Evolutionary conservation across 768 basidiomycete genomes (phyloP).

Genomic region (Fomitopsis pulvina): DNA sequence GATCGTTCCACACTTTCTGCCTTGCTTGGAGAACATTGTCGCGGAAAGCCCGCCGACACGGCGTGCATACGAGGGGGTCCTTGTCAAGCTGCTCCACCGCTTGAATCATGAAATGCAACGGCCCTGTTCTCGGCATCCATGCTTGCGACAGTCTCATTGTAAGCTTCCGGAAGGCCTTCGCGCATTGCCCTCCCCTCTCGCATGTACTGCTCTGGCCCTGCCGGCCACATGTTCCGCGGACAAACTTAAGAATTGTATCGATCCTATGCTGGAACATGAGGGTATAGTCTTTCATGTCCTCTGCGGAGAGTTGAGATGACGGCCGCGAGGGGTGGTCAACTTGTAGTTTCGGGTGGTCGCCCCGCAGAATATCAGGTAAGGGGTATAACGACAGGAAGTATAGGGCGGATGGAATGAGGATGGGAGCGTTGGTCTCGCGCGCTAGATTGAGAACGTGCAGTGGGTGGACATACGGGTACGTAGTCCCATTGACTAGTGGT

Average conservation of each 20-base stretch:
- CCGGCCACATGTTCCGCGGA: slow-evolving; percentile 32
- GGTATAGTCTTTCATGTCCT: slow-evolving; percentile 44
- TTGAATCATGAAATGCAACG: slow-evolving; percentile 48
- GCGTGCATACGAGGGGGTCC: slow-evolving; percentile 35
- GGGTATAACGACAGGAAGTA: slow-evolving; percentile 57
- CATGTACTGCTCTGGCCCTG: slow-evolving; percentile 26
- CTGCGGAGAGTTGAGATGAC: slow-evolving; percentile 32
- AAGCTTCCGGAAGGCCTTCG: slow-evolving; percentile 36
- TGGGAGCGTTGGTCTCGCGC: slow-evolving; percentile 38
- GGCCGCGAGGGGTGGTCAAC: slow-evolving; percentile 44
- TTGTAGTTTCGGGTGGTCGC: slow-evolving; percentile 47
- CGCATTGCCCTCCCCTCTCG: slow-evolving; percentile 25
- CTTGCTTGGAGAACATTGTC: slow-evolving; percentile 33
- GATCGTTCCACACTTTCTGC: slow-evolving; percentile 37
- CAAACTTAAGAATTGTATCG: slow-evolving; percentile 40
- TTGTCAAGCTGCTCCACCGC: slow-evolving; percentile 26
- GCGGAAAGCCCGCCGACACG: slow-evolving; percentile 38
- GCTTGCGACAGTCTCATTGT: slow-evolving; percentile 37
- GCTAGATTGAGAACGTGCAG: slow-evolving; percentile 52
- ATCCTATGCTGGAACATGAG: slow-evolving; percentile 53
- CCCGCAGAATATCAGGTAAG: slow-evolving; percentile 39
- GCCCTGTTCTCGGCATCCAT: slow-evolving; percentile 45
- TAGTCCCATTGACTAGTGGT: slow-evolving; percentile 34
- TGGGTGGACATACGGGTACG: slow-evolving; percentile 56
- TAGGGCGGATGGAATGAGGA: slow-evolving; percentile 43